A percentile compares a stretch with the other conserved stretches of the same genome.
These are phyloP conservation scores for Euryodendron excelsum DNA, from an alignment of 148 eudicot genomes.

Conservation along the genomic window DNA sequence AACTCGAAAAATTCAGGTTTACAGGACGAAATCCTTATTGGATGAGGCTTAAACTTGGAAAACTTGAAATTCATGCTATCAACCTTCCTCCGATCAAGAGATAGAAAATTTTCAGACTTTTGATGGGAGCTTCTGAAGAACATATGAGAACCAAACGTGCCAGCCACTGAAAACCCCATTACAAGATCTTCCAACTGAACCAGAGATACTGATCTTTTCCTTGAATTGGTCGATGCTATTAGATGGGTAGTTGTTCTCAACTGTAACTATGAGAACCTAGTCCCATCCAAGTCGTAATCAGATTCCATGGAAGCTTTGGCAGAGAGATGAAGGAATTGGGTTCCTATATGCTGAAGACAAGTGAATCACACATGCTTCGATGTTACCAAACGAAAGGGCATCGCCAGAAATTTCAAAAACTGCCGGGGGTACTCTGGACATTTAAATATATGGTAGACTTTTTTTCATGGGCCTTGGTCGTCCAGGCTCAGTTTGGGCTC, in stretches of 20 bases:
- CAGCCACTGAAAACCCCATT: conserved; percentile 33
- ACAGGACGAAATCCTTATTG: conserved; percentile 22
- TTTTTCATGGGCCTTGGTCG: background rate
- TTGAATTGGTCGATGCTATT: background rate
- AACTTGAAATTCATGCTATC: conserved; percentile 14
- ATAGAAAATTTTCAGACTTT: conserved; percentile 10
- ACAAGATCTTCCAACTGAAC: background rate
- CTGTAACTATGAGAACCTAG: background rate
- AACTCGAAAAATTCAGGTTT: conserved; percentile 33
- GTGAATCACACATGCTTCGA: too few relatives aligned
- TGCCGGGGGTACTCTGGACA: background rate
- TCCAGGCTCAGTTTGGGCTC: background rate
- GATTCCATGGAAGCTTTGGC: conserved; percentile 4
- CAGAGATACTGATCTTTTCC: background rate
- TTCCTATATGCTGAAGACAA: background rate
- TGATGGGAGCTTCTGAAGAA: background rate
- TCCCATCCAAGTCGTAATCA: background rate
- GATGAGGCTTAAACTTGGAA: conserved; percentile 16
- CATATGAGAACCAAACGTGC: conserved; percentile 18
- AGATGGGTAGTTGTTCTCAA: background rate
- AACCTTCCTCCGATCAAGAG: background rate
- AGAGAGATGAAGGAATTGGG: conserved; percentile 5
- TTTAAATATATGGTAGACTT: too few relatives aligned
- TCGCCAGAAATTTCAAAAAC: background rate
- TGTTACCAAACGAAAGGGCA: background rate